These are phyloP conservation scores for Hypoxylon sp. DNA, from an alignment of 2,329 filamentous ascomycete species.

Conservation along the genomic window DNA sequence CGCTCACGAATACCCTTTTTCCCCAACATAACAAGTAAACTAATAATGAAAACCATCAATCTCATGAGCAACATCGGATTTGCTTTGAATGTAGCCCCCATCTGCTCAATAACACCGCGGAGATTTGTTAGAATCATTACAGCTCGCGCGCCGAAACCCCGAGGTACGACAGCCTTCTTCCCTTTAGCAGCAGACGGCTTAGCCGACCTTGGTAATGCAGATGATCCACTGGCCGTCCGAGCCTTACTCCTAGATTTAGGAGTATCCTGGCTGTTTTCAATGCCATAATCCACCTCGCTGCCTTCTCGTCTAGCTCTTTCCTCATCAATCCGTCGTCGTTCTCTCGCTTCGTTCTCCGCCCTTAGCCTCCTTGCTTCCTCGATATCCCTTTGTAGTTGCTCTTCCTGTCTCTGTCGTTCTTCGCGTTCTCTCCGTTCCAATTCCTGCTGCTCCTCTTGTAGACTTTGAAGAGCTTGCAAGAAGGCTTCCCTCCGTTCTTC, in stretches of 20 bases:
- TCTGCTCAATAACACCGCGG: slow-evolving; percentile 65
- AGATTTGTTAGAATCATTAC: slow-evolving; percentile 68
- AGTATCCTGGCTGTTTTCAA: slow-evolving; percentile 68
- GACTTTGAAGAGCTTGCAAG: slow-evolving; percentile 83
- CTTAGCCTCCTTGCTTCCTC: slow-evolving; percentile 70
- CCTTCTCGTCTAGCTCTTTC: slow-evolving; percentile 65
- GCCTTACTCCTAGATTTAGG: slow-evolving; percentile 55
- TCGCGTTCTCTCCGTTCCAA: slow-evolving; percentile 76
- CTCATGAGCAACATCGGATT: slow-evolving; percentile 71
- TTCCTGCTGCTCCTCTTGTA: slow-evolving; percentile 86
- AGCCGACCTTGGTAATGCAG: slow-evolving; percentile 52
- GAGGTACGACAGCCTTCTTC: slow-evolving; percentile 55
- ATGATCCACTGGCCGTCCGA: slow-evolving; percentile 53
- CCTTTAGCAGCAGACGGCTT: slow-evolving; percentile 52
- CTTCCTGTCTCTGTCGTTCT: slow-evolving; percentile 70
- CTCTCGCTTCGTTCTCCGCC: slow-evolving; percentile 72
- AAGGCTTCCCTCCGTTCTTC: slow-evolving; percentile 93
- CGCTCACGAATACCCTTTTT: slow-evolving; percentile 82
- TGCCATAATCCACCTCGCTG: slow-evolving; percentile 78
- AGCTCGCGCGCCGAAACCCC: slow-evolving; percentile 64
- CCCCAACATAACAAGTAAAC: slow-evolving; percentile 82
- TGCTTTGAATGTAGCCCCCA: slow-evolving; percentile 66
- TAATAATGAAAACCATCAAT: slow-evolving; percentile 83
- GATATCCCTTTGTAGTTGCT: slow-evolving; percentile 68
- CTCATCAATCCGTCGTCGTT: slow-evolving; percentile 68